phyloP scores from a whole-genome alignment of 495 filamentous ascomycete genomes.

The Thermothielavioides terrestris region DNA sequence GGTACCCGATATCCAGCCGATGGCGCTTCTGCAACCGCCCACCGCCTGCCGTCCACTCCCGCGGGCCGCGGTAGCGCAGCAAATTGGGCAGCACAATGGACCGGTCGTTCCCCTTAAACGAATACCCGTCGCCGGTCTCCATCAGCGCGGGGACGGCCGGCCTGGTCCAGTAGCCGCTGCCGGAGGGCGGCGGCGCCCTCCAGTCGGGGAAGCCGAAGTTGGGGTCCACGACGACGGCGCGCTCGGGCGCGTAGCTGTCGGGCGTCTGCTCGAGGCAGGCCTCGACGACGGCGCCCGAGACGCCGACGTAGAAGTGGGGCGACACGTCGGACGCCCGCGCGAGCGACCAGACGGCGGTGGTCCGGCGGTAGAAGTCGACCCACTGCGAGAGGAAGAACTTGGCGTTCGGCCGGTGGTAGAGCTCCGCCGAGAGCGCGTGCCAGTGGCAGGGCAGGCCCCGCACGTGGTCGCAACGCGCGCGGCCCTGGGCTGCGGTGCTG shows the following conservation, averaged over 20 bases:
- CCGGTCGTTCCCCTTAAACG: slow-evolving; percentile 15
- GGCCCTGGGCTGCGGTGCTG: not conserved
- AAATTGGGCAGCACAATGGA: slow-evolving; percentile 14
- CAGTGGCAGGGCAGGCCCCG: slow-evolving; percentile 28
- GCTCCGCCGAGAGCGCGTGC: slow-evolving; percentile 31
- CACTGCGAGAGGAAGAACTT: slow-evolving; percentile 29
- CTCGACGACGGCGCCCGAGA: slow-evolving; percentile 34
- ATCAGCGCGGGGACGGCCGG: slow-evolving; percentile 13
- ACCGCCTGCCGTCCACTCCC: not conserved
- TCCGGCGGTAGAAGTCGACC: slow-evolving; percentile 3
- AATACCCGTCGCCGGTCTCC: slow-evolving; percentile 24
- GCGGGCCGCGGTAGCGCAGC: slow-evolving; percentile 3
- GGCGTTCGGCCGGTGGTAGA: slow-evolving; percentile 38
- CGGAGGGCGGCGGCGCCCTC: not conserved
- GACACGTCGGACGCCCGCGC: slow-evolving; percentile 33
- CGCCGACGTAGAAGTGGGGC: slow-evolving; percentile 35
- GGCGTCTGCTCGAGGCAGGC: slow-evolving; percentile 18
- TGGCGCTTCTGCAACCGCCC: slow-evolving; percentile 6
- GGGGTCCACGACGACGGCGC: slow-evolving; percentile 10
- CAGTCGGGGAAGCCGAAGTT: slow-evolving; percentile 21
- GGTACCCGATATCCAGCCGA: slow-evolving; percentile 15
- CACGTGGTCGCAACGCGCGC: slow-evolving; percentile 22
- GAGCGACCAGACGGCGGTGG: slow-evolving; percentile 32
- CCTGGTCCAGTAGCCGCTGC: slow-evolving; percentile 10
- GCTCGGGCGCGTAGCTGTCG: slow-evolving; percentile 6